Evolutionary conservation across 371 early-diverging fungal genomes (phyloP).

Genomic region (Cokeromyces recurvatus): DNA sequence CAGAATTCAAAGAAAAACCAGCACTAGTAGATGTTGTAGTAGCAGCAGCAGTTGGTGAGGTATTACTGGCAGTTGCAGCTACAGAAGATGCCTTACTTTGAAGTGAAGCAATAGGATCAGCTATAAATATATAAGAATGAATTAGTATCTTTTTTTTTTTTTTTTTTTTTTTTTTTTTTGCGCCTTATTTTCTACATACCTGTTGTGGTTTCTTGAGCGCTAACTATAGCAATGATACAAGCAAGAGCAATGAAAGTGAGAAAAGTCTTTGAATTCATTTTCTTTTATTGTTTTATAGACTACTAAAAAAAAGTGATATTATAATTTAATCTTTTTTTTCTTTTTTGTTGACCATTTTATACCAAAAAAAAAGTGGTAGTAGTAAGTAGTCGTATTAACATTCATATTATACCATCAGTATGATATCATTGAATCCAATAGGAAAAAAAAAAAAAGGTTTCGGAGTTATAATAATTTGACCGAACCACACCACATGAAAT

Average conservation of each 20-base stretch:
- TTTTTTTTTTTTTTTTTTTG: no score
- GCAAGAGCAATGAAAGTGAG: slow-evolving; percentile 11
- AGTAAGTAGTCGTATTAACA: no score
- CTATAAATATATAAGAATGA: no score
- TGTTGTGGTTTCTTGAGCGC: slow-evolving; percentile 12
- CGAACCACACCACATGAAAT: no score
- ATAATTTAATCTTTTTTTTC: no score
- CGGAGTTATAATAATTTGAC: no score
- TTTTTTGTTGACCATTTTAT: no score
- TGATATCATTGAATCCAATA: not conserved
- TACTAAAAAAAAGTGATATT: not conserved
- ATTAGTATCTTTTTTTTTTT: no score
- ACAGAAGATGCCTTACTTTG: slow-evolving; percentile 15
- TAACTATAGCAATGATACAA: slow-evolving; percentile 15
- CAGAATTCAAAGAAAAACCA: slow-evolving; percentile 5
- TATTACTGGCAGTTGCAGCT: slow-evolving; percentile 17
- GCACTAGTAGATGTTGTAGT: slow-evolving; percentile 7
- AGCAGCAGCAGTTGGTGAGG: slow-evolving; percentile 14
- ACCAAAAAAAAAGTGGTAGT: no score
- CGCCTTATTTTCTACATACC: no score
- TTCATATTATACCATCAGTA: no score
- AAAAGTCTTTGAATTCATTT: slow-evolving; percentile 22
- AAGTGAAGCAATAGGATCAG: slow-evolving; percentile 17
- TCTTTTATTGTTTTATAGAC: not conserved
- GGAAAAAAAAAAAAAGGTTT: not conserved